Conservation (phyloP, 306 rosid species). For the Vigna mungo region DNA sequence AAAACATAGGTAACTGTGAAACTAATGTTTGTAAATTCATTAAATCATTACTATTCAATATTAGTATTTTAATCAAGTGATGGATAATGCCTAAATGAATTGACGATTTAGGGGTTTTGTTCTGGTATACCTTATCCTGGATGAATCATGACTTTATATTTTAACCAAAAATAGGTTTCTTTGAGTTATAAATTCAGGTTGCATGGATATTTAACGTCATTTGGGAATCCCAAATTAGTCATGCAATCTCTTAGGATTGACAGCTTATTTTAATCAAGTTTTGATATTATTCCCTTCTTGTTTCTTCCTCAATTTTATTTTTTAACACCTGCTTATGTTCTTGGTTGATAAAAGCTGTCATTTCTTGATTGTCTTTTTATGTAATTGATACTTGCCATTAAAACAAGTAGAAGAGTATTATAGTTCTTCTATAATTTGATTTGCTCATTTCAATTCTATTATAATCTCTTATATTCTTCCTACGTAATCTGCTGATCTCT, state of each 20-base stretch:
- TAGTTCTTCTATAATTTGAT: conserved; percentile 13
- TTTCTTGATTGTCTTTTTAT: background rate
- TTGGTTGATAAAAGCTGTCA: conserved; percentile 1
- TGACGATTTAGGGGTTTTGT: background rate
- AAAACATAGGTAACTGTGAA: conserved; percentile 15
- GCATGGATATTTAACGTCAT: background rate
- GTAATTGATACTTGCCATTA: conserved; percentile 29
- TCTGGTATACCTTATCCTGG: background rate
- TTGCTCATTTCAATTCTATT: background rate
- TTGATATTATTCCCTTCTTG: conserved; percentile 5
- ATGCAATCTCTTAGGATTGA: conserved; percentile 5
- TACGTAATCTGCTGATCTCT: conserved; percentile 28
- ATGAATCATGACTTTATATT: conserved; percentile 17
- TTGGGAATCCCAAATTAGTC: background rate
- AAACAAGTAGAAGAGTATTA: conserved; percentile 7
- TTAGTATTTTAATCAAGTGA: conserved; percentile 7
- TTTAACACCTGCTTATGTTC: conserved; percentile 16
- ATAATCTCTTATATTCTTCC: conserved; percentile 19
- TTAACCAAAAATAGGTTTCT: conserved; percentile 11
- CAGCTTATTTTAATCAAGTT: background rate
- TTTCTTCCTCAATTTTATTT: conserved; percentile 14
- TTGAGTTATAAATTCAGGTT: conserved; percentile 28
- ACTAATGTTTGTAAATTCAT: conserved; percentile 19
- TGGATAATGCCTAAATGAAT: conserved; percentile 15
- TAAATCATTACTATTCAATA: conserved; percentile 20